These are phyloP conservation scores for Ophiostoma tasmaniense DNA, from an alignment of 2,329 filamentous ascomycete species.

Conservation along the genomic window DNA sequence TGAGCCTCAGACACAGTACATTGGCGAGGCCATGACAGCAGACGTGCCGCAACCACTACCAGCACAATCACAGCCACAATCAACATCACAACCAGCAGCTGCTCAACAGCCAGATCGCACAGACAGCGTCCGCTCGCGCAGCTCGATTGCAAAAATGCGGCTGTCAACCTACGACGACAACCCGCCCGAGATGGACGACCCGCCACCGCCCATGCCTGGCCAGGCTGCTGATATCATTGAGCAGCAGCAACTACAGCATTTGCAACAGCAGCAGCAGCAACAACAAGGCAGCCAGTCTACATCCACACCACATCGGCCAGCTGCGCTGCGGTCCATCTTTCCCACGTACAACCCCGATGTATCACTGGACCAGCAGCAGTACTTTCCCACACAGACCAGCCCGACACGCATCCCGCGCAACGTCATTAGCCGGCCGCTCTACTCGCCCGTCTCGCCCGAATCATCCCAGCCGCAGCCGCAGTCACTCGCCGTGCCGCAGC, in stretches of 20 bases:
- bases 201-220: slow-evolving; percentile 18
- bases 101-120: slow-evolving; percentile 27
- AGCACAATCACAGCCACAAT: neutral
- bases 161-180: slow-evolving; percentile 26
- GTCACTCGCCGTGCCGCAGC: neutral
- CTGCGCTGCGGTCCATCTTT: slow-evolving; percentile 61
- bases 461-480: neutral
- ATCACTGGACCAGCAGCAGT: slow-evolving; percentile 58
- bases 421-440: slow-evolving; percentile 58
- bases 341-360: slow-evolving; percentile 63
- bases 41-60: slow-evolving; percentile 33
- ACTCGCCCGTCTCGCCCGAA: slow-evolving; percentile 35
- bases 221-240: slow-evolving; percentile 3
- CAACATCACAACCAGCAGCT: neutral
- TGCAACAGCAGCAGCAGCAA: slow-evolving; percentile 10
- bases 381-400: slow-evolving; percentile 58
- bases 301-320: slow-evolving; percentile 23
- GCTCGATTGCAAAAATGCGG: slow-evolving; percentile 50
- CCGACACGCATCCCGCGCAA: slow-evolving; percentile 55
- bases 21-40: slow-evolving; percentile 19
- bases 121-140: slow-evolving; percentile 43
- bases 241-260: slow-evolving; percentile 11
- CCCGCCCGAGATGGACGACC: slow-evolving; percentile 16
- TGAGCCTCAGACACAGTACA: slow-evolving; percentile 13
- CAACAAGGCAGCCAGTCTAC: neutral